These are phyloP conservation scores for Dactylellina cionopaga DNA, from an alignment of 2,329 filamentous ascomycete species.

Conservation along the genomic window DNA sequence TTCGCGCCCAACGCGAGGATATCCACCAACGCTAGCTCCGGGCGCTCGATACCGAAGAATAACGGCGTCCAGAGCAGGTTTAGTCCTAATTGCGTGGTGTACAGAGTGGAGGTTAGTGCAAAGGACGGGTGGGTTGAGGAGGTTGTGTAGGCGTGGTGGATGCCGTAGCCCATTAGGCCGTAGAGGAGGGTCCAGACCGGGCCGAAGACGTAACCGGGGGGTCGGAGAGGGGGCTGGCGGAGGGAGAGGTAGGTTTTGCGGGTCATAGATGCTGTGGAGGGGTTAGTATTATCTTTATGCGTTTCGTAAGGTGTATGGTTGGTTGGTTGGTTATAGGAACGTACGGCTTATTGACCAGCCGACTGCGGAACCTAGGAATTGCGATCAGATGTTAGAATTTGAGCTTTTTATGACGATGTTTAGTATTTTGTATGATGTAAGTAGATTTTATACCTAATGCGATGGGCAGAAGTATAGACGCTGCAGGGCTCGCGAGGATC, in stretches of 20 bases:
- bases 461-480: conserved; percentile 79
- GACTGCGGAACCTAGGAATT: conserved; percentile 24
- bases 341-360: conserved; percentile 49
- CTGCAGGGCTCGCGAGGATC: conserved; percentile 76
- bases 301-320: conserved; percentile 9
- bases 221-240: conserved; percentile 73
- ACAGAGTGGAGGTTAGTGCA: conserved; percentile 78
- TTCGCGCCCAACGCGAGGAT: conserved; percentile 77
- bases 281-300: conserved; percentile 9
- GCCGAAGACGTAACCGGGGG: conserved; percentile 71
- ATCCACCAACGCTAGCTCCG: conserved; percentile 78
- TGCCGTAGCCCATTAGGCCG: conserved; percentile 85
- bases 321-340: not conserved
- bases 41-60: conserved; percentile 82
- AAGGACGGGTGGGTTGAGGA: conserved; percentile 69
- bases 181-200: conserved; percentile 75
- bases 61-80: conserved; percentile 93
- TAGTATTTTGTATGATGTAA: conserved; percentile 75
- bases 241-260: conserved; percentile 72
- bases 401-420: not conserved
- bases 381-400: conserved; percentile 66
- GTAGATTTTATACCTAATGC: conserved; percentile 73
- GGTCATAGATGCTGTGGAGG: conserved; percentile 66
- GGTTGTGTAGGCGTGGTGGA: conserved; percentile 77
- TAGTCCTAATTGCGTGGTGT: conserved; percentile 83